These are phyloP conservation scores for Torulaspora pretoriensis DNA, from an alignment of 1,139 yeast genomes.

Conservation along the genomic window DNA sequence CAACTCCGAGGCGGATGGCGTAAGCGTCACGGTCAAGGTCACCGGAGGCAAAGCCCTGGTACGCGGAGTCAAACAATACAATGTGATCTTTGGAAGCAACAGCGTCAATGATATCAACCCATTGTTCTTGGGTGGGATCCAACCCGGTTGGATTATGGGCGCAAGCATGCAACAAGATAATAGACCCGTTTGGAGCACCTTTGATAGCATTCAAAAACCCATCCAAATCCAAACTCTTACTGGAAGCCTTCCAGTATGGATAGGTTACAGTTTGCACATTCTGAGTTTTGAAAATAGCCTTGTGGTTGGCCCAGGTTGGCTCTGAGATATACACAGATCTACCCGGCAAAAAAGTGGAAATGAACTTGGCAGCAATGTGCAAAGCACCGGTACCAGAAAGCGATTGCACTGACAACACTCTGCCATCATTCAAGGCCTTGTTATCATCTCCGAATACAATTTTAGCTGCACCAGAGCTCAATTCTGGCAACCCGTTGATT, in stretches of 20 bases:
- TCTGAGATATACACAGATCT: conserved; percentile 65
- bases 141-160: conserved; percentile 98
- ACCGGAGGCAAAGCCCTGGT: conserved; percentile 96
- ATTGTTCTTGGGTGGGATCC: conserved; percentile 83
- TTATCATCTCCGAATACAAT: conserved; percentile 71
- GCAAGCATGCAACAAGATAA: conserved; percentile 86
- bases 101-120: conserved; percentile 67
- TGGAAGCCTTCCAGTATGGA: conserved; percentile 73
- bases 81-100: conserved; percentile 62
- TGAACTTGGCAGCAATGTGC: conserved; percentile 78
- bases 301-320: conserved; percentile 98
- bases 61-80: conserved; percentile 91
- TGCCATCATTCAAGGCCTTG: conserved; percentile 47
- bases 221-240: conserved; percentile 58
- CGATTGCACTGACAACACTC: conserved; percentile 76
- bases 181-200: conserved; percentile 70
- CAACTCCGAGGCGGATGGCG: conserved; percentile 79
- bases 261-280: conserved; percentile 64
- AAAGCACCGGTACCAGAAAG: conserved; percentile 95
- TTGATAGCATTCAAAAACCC: conserved; percentile 68
- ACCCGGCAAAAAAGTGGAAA: conserved; percentile 46
- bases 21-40: conserved; percentile 77
- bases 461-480: conserved; percentile 70
- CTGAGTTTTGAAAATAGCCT: conserved; percentile 66
- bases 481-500: conserved; percentile 70